Evolutionary conservation across 2,329 filamentous ascomycete genomes (phyloP), one percentile per base, ranked within the genome.

Genomic region (Epichloe aotearoae): DNA sequence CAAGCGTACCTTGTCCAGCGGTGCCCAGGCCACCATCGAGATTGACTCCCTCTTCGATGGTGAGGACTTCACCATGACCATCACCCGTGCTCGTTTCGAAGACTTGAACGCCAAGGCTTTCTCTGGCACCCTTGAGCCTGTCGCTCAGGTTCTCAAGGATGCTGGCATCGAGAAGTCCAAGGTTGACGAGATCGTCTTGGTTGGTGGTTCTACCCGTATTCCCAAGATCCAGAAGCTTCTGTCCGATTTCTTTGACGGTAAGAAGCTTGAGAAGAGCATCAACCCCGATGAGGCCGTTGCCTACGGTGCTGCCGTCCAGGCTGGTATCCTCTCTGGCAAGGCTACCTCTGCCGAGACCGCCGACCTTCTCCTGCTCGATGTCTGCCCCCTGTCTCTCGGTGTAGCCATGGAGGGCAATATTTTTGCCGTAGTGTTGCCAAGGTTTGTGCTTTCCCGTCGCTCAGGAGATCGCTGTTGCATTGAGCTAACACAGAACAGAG

Each of bases 241-340:
- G 61, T 90, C 84, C 76, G 93, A 98, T 74, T 96, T 90, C 82
- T 98, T 98, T 77, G 87, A 94, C 70, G 90, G 90, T 74, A 98
- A 98, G 88, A 96, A 98, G 86, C 88, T 96, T 61, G 91, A 97
- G 83, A 97, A 96, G 81, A 93, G 87, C 79, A 97, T 97, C 79
- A 98, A 98, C 83, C 93, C 93, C 64, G 93, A 98, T 69, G 93
- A 98, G 80, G 93, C 93, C 62, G 93, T 98, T 66, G 93, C 93
- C 63, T 96, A 96, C 75, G 93, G 93, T 83, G 93, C 93, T 59
- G 93, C 93, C 63, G 91, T 98, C 56, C 93, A 98, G 78, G 93
- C 93, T 61, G 93, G 90, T 83, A 96, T 98, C 70, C 84, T 98
- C 59, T 96, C 91, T 53, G 93, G 93, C 70, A 95, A 96, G 84